Evolutionary conservation across 306 rosid species (phyloP).

Genomic region (Dalbergia oliveri): DNA sequence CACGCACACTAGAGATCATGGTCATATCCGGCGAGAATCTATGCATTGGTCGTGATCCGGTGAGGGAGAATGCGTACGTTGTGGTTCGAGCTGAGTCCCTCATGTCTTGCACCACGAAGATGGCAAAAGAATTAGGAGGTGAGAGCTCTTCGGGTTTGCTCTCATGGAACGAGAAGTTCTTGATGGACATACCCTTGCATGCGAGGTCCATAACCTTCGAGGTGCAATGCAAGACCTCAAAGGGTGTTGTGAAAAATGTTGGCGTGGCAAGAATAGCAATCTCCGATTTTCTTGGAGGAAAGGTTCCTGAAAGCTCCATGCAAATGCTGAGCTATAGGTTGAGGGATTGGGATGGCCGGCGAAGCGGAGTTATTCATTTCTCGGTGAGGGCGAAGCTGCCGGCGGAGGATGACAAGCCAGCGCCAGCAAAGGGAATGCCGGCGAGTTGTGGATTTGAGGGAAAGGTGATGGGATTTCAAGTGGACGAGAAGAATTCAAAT

Average conservation of each 20-base stretch:
- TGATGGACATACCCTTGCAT: constrained; percentile 50
- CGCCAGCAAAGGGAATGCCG: background rate
- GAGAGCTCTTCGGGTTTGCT: constrained; percentile 11
- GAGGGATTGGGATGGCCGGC: constrained; percentile 56
- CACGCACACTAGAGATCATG: constrained; percentile 52
- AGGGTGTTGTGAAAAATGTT: constrained; percentile 16
- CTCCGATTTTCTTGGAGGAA: constrained; percentile 48
- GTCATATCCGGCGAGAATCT: constrained; percentile 58
- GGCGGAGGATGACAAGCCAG: constrained; percentile 3
- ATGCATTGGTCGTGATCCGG: constrained; percentile 35
- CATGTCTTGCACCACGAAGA: constrained; percentile 31
- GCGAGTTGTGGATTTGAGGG: background rate
- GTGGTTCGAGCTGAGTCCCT: constrained; percentile 42
- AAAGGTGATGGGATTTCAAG: constrained; percentile 1
- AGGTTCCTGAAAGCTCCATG: constrained; percentile 45
- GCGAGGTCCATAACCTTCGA: constrained; percentile 48
- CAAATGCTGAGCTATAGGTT: constrained; percentile 66
- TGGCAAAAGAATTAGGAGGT: background rate
- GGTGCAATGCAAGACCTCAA: constrained; percentile 52
- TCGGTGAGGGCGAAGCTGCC: constrained; percentile 52
- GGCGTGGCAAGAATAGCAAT: constrained; percentile 53
- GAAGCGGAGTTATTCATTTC: constrained; percentile 62
- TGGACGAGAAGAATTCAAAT: background rate
- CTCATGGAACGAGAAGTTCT: constrained; percentile 55
- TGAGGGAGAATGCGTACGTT: constrained; percentile 49